phyloP scores from a whole-genome alignment of 140 eudicot species.

The Flaveria floridana region DNA sequence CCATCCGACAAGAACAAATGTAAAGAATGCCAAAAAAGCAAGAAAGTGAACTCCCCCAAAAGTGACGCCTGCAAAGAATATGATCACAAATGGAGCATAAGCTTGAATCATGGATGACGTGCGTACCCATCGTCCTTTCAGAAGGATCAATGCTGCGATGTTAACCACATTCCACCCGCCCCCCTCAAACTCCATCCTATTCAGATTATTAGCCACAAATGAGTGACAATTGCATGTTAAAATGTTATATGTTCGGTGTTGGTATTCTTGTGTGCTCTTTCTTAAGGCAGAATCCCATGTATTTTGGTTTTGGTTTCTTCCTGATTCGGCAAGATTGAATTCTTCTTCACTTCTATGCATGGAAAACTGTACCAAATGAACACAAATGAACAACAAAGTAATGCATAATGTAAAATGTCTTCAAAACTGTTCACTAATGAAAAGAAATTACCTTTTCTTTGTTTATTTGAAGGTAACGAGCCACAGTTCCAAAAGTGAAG shows the following conservation, averaged over 20 bases:
- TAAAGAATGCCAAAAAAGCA: constrained; percentile 54
- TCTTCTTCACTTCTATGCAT: constrained; percentile 42
- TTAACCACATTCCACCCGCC: constrained; percentile 88
- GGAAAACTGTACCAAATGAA: constrained; percentile 42
- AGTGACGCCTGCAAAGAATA: constrained; percentile 50
- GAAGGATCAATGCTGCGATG: constrained; percentile 58
- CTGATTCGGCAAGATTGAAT: constrained; percentile 34
- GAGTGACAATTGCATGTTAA: constrained; percentile 91
- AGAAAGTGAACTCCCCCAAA: constrained; percentile 71
- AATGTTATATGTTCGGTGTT: constrained; percentile 71
- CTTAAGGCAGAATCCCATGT: constrained; percentile 71
- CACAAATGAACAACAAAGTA: not conserved
- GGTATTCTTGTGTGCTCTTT: constrained; percentile 79
- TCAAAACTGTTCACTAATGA: not conserved
- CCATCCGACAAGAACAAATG: constrained; percentile 70
- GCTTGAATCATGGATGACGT: constrained; percentile 46
- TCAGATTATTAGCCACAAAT: constrained; percentile 78
- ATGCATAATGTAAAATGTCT: constrained; percentile 1
- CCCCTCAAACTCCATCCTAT: constrained; percentile 62
- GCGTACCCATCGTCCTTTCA: constrained; percentile 72
- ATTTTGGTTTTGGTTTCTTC: constrained; percentile 35
- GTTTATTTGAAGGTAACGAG: constrained; percentile 64
- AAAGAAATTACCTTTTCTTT: constrained; percentile 58
- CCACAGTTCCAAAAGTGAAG: constrained; percentile 77
- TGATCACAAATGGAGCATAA: constrained; percentile 53